These are phyloP conservation scores for Amyloporia xantha DNA, from an alignment of 768 basidiomycete species.

Conservation along the genomic window DNA sequence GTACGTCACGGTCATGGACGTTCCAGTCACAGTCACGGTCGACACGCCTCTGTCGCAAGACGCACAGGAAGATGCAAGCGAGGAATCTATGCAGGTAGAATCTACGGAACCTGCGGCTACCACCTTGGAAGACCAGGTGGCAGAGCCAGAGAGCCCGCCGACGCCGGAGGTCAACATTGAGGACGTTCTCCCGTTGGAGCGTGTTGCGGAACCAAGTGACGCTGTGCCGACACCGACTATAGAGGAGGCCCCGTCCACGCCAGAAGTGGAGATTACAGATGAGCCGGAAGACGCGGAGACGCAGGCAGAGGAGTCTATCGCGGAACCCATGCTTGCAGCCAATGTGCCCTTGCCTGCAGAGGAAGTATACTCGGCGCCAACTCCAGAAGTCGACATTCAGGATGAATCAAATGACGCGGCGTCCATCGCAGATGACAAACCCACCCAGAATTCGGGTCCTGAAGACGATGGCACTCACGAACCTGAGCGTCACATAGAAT, in stretches of 20 bases:
- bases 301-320: neutral
- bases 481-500: neutral
- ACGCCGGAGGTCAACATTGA: too few relatives aligned
- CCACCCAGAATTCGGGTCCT: neutral
- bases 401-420: neutral
- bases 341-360: neutral
- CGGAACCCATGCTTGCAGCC: too few relatives aligned
- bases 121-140: too few relatives aligned
- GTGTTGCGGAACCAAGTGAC: neutral
- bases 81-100: too few relatives aligned
- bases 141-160: too few relatives aligned
- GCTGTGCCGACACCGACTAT: neutral
- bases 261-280: conserved; percentile 12
- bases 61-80: neutral
- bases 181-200: neutral
- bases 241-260: conserved; percentile 2
- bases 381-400: neutral
- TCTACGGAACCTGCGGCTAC: too few relatives aligned
- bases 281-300: neutral
- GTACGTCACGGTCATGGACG: neutral
- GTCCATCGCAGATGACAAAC: neutral
- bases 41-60: neutral
- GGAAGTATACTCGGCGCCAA: neutral
- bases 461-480: neutral
- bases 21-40: neutral